Evolutionary conservation across 495 filamentous ascomycete species (phyloP).

Genomic region (Choiromyces venosus): DNA sequence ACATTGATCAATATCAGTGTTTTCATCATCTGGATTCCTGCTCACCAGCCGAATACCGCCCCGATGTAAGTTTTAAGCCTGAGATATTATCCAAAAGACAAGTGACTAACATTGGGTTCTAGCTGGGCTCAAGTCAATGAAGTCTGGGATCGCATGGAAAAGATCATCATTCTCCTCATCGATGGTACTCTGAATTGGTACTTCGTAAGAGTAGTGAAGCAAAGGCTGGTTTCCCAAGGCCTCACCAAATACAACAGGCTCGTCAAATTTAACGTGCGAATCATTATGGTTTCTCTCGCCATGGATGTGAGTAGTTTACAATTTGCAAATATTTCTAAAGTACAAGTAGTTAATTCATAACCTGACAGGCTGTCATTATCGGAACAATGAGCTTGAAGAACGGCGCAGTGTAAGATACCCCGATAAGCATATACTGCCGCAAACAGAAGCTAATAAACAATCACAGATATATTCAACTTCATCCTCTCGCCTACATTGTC

Average conservation of each 20-base stretch:
- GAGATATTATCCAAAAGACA: too few species aligned
- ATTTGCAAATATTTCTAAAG: neutral
- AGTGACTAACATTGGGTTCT: too few species aligned
- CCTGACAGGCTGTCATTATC: constrained; percentile 21
- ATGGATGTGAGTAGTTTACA: constrained; percentile 46
- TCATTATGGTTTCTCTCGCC: constrained; percentile 49
- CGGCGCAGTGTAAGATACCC: constrained; percentile 13
- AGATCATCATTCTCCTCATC: constrained; percentile 48
- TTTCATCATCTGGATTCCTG: constrained; percentile 50
- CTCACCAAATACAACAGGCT: constrained; percentile 50
- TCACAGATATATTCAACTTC: constrained; percentile 48
- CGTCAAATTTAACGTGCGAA: constrained; percentile 50
- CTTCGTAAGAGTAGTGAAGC: constrained; percentile 49
- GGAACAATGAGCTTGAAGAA: constrained; percentile 25
- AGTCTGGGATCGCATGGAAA: constrained; percentile 51
- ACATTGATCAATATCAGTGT: constrained; percentile 49
- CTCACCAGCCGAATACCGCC: too few species aligned
- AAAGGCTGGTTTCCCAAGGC: constrained; percentile 48
- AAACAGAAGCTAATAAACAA: neutral
- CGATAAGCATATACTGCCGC: neutral
- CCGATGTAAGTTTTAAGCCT: too few species aligned
- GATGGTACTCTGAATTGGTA: constrained; percentile 49
- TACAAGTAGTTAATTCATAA: neutral
- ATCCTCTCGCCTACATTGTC: constrained; percentile 51
- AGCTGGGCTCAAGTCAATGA: constrained; percentile 47